These are phyloP conservation scores for Phytopythium litorale DNA, from an alignment of 352 stramenopile genomes.

Conservation along the genomic window DNA sequence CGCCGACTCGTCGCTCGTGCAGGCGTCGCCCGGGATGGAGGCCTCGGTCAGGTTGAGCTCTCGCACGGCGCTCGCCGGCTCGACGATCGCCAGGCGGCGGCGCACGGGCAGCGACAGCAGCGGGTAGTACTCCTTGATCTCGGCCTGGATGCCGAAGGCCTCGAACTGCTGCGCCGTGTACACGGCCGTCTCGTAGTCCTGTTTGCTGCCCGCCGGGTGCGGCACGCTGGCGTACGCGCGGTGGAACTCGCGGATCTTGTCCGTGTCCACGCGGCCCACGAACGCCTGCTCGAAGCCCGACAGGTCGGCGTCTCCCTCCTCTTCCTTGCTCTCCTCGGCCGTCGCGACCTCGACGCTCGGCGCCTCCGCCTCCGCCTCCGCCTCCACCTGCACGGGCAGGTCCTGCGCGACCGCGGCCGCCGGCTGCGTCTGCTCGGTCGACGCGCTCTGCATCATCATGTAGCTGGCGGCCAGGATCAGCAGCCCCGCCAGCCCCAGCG, in stretches of 20 bases:
- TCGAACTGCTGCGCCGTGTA: slow-evolving; percentile 28
- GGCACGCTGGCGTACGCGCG: slow-evolving; percentile 29
- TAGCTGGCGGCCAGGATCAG: slow-evolving; percentile 8
- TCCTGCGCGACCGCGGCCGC: not conserved
- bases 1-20: slow-evolving; percentile 41
- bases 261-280: slow-evolving; percentile 7
- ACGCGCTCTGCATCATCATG: slow-evolving; percentile 3
- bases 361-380: not conserved
- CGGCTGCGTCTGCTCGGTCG: not conserved
- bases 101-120: slow-evolving; percentile 57
- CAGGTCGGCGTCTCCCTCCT: not conserved
- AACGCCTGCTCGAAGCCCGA: slow-evolving; percentile 8
- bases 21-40: slow-evolving; percentile 47
- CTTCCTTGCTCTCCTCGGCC: not conserved
- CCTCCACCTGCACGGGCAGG: not conserved
- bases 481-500: slow-evolving; percentile 1
- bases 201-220: slow-evolving; percentile 23
- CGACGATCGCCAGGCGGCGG: slow-evolving; percentile 31
- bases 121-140: slow-evolving; percentile 55
- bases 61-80: slow-evolving; percentile 10
- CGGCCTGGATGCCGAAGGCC: slow-evolving; percentile 42
- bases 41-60: slow-evolving; percentile 50
- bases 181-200: slow-evolving; percentile 27
- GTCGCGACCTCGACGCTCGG: not conserved
- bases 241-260: slow-evolving; percentile 22